These are phyloP conservation scores for Solanum virginianum DNA, from an alignment of 257 asterid species.

Conservation along the genomic window DNA sequence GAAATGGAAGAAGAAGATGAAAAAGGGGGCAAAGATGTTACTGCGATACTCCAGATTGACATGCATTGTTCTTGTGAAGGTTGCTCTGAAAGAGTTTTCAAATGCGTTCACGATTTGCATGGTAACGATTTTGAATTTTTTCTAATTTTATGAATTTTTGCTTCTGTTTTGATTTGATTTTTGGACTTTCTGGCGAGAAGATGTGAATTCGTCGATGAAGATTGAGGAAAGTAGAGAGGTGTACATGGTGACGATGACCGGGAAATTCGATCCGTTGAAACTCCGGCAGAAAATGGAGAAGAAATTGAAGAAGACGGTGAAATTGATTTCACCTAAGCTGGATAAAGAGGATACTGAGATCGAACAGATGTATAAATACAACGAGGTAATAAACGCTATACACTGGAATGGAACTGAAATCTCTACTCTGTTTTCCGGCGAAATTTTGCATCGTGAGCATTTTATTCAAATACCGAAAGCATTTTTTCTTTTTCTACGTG, in stretches of 20 bases:
- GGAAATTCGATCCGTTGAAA: conserved; percentile 51
- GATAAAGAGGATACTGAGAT: conserved; percentile 6
- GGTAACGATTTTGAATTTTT: neutral
- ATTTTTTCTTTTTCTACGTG: neutral
- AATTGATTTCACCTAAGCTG: conserved; percentile 38
- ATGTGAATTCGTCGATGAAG: neutral
- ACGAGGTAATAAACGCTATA: conserved; percentile 11
- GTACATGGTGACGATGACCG: conserved; percentile 43
- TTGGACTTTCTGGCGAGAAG: neutral
- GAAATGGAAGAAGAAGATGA: neutral
- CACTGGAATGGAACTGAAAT: neutral
- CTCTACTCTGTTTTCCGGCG: neutral
- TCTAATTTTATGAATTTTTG: neutral
- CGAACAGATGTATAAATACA: conserved; percentile 19
- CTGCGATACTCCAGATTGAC: neutral
- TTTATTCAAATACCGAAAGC: neutral
- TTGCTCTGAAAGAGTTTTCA: neutral
- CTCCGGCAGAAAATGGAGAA: conserved; percentile 44
- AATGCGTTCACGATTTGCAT: neutral
- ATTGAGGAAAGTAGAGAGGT: conserved; percentile 11
- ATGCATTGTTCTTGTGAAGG: neutral
- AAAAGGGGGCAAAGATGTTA: neutral
- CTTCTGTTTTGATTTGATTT: neutral
- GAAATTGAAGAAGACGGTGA: conserved; percentile 41
- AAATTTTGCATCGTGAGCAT: neutral